phyloP scores from a whole-genome alignment of 2,329 filamentous ascomycete genomes.

The Stromatinia cepivora region DNA sequence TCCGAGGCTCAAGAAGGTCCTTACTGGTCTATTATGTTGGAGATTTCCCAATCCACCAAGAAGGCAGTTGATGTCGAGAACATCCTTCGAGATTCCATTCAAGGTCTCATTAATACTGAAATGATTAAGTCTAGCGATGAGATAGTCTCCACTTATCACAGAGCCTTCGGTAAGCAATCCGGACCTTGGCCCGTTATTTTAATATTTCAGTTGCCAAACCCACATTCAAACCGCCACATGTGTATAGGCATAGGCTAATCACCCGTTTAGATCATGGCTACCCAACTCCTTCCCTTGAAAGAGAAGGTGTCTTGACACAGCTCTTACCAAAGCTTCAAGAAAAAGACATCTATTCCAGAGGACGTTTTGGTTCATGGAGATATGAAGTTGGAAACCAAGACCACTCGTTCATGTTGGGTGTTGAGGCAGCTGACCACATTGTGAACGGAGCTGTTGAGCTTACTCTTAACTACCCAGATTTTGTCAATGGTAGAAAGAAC shows the following conservation, averaged over 20 bases:
- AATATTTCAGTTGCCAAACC: not conserved
- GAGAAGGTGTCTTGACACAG: slow-evolving; percentile 90
- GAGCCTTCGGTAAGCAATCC: slow-evolving; percentile 62
- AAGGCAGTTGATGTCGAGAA: slow-evolving; percentile 90
- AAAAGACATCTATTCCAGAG: slow-evolving; percentile 90
- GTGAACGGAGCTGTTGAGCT: slow-evolving; percentile 71
- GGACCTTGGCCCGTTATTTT: not conserved
- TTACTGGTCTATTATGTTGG: slow-evolving; percentile 99
- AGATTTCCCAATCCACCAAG: slow-evolving; percentile 92
- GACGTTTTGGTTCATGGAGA: slow-evolving; percentile 95
- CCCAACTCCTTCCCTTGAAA: slow-evolving; percentile 91
- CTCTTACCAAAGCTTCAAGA: slow-evolving; percentile 90
- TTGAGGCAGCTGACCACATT: slow-evolving; percentile 72
- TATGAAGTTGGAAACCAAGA: slow-evolving; percentile 83
- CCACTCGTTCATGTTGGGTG: slow-evolving; percentile 76
- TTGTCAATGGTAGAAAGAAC: slow-evolving; percentile 59
- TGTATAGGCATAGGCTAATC: not conserved
- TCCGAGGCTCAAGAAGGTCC: slow-evolving; percentile 78
- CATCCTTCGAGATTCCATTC: slow-evolving; percentile 86
- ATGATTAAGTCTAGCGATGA: slow-evolving; percentile 91
- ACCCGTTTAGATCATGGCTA: slow-evolving; percentile 75
- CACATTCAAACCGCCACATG: no score
- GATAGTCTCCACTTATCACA: slow-evolving; percentile 97
- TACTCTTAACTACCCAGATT: slow-evolving; percentile 77
- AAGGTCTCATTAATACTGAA: slow-evolving; percentile 95